Evolutionary conservation across 257 asterid genomes (phyloP).

Genomic region (Schizonepeta tenuifolia): DNA sequence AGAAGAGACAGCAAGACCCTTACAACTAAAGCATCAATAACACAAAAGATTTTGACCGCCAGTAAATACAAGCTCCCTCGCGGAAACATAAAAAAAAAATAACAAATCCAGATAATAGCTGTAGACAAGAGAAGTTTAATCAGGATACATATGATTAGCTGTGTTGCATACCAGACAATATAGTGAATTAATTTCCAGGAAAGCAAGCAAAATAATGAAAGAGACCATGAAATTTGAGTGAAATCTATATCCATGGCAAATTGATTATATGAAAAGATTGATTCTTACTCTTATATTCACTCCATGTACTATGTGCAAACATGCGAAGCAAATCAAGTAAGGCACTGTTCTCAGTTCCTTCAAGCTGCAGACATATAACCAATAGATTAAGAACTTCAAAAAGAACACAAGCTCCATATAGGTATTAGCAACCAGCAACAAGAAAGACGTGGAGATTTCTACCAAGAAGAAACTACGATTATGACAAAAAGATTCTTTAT

Average conservation of each 20-base stretch:
- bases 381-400: conserved; percentile 1
- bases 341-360: conserved; percentile 68
- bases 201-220: conserved; percentile 14
- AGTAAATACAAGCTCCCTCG: conserved; percentile 12
- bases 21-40: neutral
- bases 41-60: neutral
- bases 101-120: neutral
- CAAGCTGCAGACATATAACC: conserved; percentile 58
- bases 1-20: neutral
- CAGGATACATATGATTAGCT: neutral
- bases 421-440: conserved; percentile 1
- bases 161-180: neutral
- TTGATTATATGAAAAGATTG: conserved; percentile 16
- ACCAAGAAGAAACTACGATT: neutral
- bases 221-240: conserved; percentile 12
- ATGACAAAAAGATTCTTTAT: neutral
- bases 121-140: neutral
- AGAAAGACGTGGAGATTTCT: neutral
- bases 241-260: conserved; percentile 15
- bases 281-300: conserved; percentile 81
- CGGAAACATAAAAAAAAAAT: neutral
- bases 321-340: conserved; percentile 79
- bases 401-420: neutral
- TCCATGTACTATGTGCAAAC: conserved; percentile 94
- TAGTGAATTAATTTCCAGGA: neutral